Evolutionary conservation across 139 green algal species (phyloP).

Genomic region (Chlorella vulgaris): DNA sequence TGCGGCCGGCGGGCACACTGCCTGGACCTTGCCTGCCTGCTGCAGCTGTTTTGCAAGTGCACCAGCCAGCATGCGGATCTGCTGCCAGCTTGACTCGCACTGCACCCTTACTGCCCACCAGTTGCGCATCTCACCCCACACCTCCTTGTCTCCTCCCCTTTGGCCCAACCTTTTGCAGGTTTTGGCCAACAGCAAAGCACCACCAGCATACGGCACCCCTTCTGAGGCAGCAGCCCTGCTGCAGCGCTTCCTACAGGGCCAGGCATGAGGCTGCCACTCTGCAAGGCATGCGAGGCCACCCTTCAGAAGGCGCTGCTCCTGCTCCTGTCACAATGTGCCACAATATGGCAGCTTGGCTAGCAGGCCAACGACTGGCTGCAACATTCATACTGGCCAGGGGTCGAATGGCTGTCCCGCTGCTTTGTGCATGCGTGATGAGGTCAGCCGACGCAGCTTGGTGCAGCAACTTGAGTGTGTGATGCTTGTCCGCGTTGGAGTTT

Average conservation of each 20-base stretch:
- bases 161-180: constrained; percentile 5
- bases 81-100: too few species aligned
- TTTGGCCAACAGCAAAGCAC: neutral
- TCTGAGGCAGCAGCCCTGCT: constrained; percentile 25
- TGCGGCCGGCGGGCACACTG: neutral
- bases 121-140: neutral
- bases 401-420: too few species aligned
- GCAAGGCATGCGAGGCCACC: neutral
- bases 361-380: too few species aligned
- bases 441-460: too few species aligned
- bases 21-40: neutral
- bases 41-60: too few species aligned
- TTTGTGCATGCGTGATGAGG: too few species aligned
- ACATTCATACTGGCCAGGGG: too few species aligned
- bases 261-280: constrained; percentile 13
- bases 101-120: too few species aligned
- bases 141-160: neutral
- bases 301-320: neutral
- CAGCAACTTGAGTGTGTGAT: too few species aligned
- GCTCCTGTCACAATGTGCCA: neutral
- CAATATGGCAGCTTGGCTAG: too few species aligned
- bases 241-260: constrained; percentile 10
- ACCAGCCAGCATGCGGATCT: too few species aligned
- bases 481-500: too few species aligned
- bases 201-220: constrained; percentile 2